A percentile compares a stretch with the other conserved stretches of the same genome.
Conservation (phyloP, 2,329 filamentous ascomycete genomes). For the Cladobotryum protrusum region DNA sequence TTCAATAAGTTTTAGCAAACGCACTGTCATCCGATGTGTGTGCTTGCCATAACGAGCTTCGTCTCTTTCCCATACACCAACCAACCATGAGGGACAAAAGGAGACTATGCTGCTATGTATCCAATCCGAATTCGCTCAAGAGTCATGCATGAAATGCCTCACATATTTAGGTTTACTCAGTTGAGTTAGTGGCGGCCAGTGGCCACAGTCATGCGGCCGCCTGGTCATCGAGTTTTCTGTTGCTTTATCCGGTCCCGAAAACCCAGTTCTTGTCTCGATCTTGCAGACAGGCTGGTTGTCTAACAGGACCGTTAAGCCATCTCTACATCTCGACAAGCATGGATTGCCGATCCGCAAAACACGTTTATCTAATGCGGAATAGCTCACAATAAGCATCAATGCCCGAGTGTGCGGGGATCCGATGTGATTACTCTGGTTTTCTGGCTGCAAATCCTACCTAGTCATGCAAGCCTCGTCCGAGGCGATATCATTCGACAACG, state of each 20-base stretch:
- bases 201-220: not conserved
- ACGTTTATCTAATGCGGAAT: too few relatives aligned
- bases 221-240: not conserved
- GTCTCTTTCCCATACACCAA: not conserved
- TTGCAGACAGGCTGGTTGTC: not conserved
- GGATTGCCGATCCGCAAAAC: too few relatives aligned
- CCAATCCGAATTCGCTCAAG: not conserved
- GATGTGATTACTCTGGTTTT: too few relatives aligned
- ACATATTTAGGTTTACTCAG: not conserved
- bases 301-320: not conserved
- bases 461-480: too few relatives aligned
- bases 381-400: too few relatives aligned
- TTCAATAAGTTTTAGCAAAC: not conserved
- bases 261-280: constrained; percentile 1
- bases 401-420: too few relatives aligned
- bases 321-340: not conserved
- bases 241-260: not conserved
- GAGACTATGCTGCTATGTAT: too few relatives aligned
- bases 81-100: too few relatives aligned
- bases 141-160: not conserved
- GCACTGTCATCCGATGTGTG: too few relatives aligned
- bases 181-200: not conserved
- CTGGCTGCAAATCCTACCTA: too few relatives aligned
- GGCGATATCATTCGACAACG: too few relatives aligned
- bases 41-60: too few relatives aligned